Conservation (phyloP, 495 filamentous ascomycete species). For the Aspergillus conjunctus region DNA sequence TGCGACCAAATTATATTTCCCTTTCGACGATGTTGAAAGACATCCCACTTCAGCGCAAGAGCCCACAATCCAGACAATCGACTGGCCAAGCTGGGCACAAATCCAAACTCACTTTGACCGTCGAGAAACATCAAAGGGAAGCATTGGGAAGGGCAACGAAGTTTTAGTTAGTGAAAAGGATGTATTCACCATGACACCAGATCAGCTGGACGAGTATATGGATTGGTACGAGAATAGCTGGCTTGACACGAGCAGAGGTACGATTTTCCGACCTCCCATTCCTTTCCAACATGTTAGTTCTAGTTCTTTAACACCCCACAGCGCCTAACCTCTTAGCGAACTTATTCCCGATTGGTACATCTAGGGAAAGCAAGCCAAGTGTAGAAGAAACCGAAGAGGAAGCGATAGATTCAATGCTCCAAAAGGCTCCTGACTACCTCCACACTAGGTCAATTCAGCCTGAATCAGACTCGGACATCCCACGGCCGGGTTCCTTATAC, state of each 20-base stretch:
- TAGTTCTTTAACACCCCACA: conserved; percentile 11
- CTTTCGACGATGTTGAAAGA: conserved; percentile 65
- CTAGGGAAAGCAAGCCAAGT: conserved; percentile 15
- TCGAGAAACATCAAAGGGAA: conserved; percentile 27
- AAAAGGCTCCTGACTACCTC: conserved; percentile 40
- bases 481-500: conserved; percentile 58
- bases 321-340: conserved; percentile 46
- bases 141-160: conserved; percentile 42
- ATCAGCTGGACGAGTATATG: conserved; percentile 79
- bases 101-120: conserved; percentile 50
- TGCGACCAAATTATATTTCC: conserved; percentile 75
- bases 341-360: conserved; percentile 52
- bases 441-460: conserved; percentile 33
- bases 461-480: conserved; percentile 33
- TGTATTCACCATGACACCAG: conserved; percentile 64
- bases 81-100: conserved; percentile 73
- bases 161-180: conserved; percentile 65
- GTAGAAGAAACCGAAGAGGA: conserved; percentile 29
- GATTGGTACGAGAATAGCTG: conserved; percentile 85
- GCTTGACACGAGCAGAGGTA: conserved; percentile 47
- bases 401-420: conserved; percentile 38
- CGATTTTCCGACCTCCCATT: neutral
- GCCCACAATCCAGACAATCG: conserved; percentile 59
- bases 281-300: neutral
- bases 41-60: conserved; percentile 59